Conservation (phyloP, 1,139 yeast genomes). For the Nakaseomyces nivariensis region DNA sequence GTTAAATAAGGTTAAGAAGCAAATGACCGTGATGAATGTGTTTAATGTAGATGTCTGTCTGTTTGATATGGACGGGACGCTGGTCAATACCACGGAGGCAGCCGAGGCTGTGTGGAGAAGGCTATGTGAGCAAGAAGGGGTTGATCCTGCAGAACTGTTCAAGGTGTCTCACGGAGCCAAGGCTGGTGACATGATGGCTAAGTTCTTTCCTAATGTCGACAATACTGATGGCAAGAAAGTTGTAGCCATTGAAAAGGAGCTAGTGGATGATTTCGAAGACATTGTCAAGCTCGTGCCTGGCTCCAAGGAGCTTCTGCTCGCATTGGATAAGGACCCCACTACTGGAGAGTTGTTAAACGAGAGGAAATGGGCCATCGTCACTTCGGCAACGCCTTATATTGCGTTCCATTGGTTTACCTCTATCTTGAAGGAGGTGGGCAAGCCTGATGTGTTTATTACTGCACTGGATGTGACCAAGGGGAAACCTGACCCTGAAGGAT, state of each 20-base stretch:
- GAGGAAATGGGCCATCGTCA: conserved; percentile 62
- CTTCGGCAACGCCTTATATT: conserved; percentile 62
- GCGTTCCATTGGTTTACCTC: conserved; percentile 43
- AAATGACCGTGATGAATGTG: too few species aligned
- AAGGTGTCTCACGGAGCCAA: conserved; percentile 67
- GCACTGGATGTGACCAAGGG: conserved; percentile 63
- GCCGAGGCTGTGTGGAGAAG: conserved; percentile 65
- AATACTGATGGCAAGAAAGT: conserved; percentile 45
- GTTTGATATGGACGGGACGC: conserved; percentile 71
- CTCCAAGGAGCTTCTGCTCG: conserved; percentile 51
- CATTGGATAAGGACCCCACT: conserved; percentile 30
- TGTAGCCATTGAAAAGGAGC: conserved; percentile 48
- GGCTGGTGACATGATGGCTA: conserved; percentile 54
- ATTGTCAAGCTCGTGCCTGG: conserved; percentile 39
- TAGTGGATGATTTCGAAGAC: conserved; percentile 55
- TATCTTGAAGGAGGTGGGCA: conserved; percentile 43
- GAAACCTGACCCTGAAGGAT: conserved; percentile 73
- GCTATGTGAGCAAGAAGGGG: conserved; percentile 51
- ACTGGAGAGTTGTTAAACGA: conserved; percentile 33
- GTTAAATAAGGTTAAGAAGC: too few species aligned
- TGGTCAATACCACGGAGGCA: conserved; percentile 64
- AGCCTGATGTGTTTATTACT: conserved; percentile 62
- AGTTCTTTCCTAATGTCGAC: conserved; percentile 59
- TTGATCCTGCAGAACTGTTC: conserved; percentile 56
- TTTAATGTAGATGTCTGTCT: conserved; percentile 30